Conservation (phyloP, 805 yeast species). For the Kazachstania bromeliacearum region DNA sequence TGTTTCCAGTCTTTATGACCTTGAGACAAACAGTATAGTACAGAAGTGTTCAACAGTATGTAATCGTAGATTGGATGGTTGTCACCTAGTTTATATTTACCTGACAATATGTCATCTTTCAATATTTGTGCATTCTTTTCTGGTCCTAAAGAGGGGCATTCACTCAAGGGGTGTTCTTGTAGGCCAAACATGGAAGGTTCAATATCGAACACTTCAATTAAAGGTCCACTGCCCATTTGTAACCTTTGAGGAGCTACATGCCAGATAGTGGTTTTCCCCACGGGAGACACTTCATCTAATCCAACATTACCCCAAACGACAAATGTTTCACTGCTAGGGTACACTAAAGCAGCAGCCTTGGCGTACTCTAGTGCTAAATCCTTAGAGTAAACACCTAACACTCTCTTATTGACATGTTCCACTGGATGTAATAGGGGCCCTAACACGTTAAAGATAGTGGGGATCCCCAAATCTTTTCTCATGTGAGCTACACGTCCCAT, state of each 20-base stretch:
- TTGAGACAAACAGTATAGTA: constrained; percentile 74
- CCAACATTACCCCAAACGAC: constrained; percentile 92
- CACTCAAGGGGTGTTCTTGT: constrained; percentile 54
- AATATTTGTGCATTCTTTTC: constrained; percentile 63
- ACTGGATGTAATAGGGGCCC: constrained; percentile 95
- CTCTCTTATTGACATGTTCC: constrained; percentile 60
- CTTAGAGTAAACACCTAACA: constrained; percentile 83
- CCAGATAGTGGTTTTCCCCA: constrained; percentile 80
- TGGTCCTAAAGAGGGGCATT: constrained; percentile 81
- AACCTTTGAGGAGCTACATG: constrained; percentile 42
- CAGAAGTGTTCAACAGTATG: constrained; percentile 83
- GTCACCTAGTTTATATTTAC: constrained; percentile 39
- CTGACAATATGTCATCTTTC: constrained; percentile 31
- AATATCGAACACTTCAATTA: constrained; percentile 37
- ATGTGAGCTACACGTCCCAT: constrained; percentile 75
- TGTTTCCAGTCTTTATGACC: constrained; percentile 56
- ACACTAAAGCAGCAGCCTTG: constrained; percentile 57
- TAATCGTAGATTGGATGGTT: constrained; percentile 70
- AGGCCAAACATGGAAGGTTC: constrained; percentile 77
- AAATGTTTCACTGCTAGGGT: constrained; percentile 45
- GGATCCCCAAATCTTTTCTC: constrained; percentile 74
- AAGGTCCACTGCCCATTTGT: constrained; percentile 10
- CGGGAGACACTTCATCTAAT: constrained; percentile 87
- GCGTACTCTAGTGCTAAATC: constrained; percentile 77
- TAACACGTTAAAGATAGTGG: constrained; percentile 85